Percentiles rank a stretch among this genome's conserved stretches.
Conservation (phyloP, 768 basidiomycete species). For the Lactifluus piperatus region DNA sequence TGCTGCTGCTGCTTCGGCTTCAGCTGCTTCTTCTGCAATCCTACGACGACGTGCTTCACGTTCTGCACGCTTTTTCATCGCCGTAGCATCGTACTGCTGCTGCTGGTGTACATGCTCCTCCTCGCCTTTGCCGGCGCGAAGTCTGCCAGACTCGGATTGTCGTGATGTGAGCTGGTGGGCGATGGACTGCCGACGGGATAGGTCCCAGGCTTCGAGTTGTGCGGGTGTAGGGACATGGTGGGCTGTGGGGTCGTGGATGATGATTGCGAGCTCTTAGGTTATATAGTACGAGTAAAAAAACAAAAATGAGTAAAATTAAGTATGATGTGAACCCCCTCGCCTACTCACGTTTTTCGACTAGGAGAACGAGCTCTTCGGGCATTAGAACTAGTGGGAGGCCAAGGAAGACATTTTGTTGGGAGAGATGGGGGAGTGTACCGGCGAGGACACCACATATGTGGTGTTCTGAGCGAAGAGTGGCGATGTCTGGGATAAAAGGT, state of each 20-base stretch:
- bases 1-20: not conserved
- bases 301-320: too few relatives aligned
- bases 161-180: constrained; percentile 9
- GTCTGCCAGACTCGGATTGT: constrained; percentile 37
- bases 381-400: constrained; percentile 84
- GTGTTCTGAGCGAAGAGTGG: constrained; percentile 68
- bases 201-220: constrained; percentile 47
- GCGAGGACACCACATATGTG: constrained; percentile 76
- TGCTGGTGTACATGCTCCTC: constrained; percentile 38
- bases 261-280: constrained; percentile 58
- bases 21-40: not conserved
- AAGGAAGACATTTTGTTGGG: constrained; percentile 94
- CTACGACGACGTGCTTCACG: constrained; percentile 41
- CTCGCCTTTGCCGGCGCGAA: constrained; percentile 29
- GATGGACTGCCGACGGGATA: constrained; percentile 37
- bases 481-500: constrained; percentile 49
- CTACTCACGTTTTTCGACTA: constrained; percentile 66
- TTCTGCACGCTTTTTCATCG: constrained; percentile 52
- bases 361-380: constrained; percentile 87
- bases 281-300: too few relatives aligned
- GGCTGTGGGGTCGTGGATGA: constrained; percentile 63
- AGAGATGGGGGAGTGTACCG: constrained; percentile 89
- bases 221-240: constrained; percentile 40
- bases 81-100: constrained; percentile 31
- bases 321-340: too few relatives aligned